phyloP scores from a whole-genome alignment of 768 basidiomycete species.

The Lactarius evosmus region DNA sequence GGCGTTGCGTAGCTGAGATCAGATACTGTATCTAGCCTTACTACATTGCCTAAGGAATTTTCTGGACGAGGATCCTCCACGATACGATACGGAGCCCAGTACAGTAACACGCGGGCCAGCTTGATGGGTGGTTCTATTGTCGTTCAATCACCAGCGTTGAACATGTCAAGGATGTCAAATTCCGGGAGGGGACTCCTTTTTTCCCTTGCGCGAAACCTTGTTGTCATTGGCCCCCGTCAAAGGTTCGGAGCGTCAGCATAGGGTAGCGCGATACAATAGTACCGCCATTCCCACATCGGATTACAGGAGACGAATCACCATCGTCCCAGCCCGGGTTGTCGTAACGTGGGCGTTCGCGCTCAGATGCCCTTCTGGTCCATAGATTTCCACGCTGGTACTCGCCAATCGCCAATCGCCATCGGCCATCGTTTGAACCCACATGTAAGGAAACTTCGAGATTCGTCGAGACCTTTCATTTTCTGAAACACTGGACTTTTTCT shows the following conservation, averaged over 20 bases:
- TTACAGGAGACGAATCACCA: not conserved
- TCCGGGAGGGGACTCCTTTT: not conserved
- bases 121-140: not conserved
- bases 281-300: not conserved
- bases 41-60: not conserved
- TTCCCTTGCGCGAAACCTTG: not conserved
- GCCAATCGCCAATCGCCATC: not conserved
- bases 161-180: not conserved
- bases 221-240: not conserved
- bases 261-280: not conserved
- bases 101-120: not conserved
- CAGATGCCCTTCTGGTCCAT: not conserved
- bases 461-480: no score
- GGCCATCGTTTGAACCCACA: not conserved
- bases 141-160: not conserved
- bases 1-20: no score
- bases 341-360: no score
- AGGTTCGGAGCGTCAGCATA: not conserved
- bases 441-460: no score
- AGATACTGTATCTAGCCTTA: no score
- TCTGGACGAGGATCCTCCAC: not conserved
- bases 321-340: no score
- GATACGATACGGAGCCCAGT: not conserved
- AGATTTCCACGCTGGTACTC: not conserved
- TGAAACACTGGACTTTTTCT: not conserved